Evolutionary conservation across 805 yeast species (phyloP), one percentile per base, ranked within the genome.

Genomic region (Wickerhamomyces silvicola): DNA sequence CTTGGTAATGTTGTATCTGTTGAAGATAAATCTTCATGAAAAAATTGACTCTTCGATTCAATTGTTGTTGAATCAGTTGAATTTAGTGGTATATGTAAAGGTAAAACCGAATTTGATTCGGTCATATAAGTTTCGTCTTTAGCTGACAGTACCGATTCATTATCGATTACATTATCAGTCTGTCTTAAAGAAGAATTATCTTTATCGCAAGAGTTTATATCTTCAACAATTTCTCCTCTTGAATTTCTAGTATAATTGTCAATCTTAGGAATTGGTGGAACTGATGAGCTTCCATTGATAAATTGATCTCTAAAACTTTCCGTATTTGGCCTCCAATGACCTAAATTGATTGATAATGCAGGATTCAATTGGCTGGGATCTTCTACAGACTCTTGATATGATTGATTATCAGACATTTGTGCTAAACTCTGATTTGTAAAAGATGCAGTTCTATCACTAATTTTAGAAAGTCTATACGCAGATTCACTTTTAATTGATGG

Each of bases 271-370:
- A 45, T 23, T 8, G 53, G 46, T 4, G 53, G 64, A 27, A 63
- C 68, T 27, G 59, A 59, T 10, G 41, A 22, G 6, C 40, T 33
- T 32, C 61, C 69, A 39, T 54, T 57, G 25, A 70, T 69, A 35
- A 70, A 70, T 32, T 64, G 66, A 37, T 69, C 75, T 32, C 77
- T 56, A 46, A 51, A 70, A 24, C 57, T 58, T 20, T 57, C 60
- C 7, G 80, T 75, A 43, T 75, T 70, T 2, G 81, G 81, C 46
- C 65, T 68, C 82, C 83, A 76, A 18, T 57, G 57, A 3, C 77
- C 78, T 57, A 72, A 57, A 35, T 62, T 68, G 26, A 72, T 52
- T 4, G 60, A 56, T 37, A 49, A 29, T 1, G 54, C 56, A 9
- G 53, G 46, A 12, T 49, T 49, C 25, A 51, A 18, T 9, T 22